Base-by-base conservation (phyloP, 768 basidiomycete species). In the Terana coerulea region DNA sequence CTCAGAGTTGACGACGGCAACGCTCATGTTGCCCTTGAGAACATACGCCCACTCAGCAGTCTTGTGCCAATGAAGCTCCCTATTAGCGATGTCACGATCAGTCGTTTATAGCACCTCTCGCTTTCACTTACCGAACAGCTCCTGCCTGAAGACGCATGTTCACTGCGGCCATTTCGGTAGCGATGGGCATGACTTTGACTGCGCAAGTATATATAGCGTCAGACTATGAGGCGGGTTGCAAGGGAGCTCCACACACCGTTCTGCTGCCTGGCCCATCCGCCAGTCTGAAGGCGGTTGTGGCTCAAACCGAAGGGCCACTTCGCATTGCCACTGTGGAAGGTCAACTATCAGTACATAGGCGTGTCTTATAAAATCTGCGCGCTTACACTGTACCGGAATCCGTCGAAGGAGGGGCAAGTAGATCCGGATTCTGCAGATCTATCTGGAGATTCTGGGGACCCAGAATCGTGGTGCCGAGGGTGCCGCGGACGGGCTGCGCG, bases 1-100 rank as follows among this genome's bases (percentile, higher is more conserved):
- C 3, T 75, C 56, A 6, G 69, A 22, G 55, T 81, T 74, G 14
- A 81, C 71, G 7, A 77, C 61, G 8, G 57, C 31, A 36, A 51
- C 37, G n/a, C 24, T 44, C 24, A 41, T 49, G 30, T 12, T 22
- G 49, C 66, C 69, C 46, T 63, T 66, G 29, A 70, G 54, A 25
- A 70, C 62, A 46, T 67, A 69, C 5, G 64, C 66, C 68, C 68
- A 70, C 59, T 66, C 67, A 10, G 65, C 60, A 2, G 64, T 65
- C 15, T 59, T 62, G 53, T 70, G 69, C 70, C 70, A 71, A 55
- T 71, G 69, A 11, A 71, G 62, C 53, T 71, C 70, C 3, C 59
- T 60, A 22, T 40, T 2, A 10, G 5, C 19, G 4, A 17, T 17
- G 22, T n/a, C 34, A 31, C 8, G 19, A 47, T 19, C 19, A 47